Evolutionary conservation across 371 early-diverging fungal genomes (phyloP).

Genomic region (Batkoa obscura): DNA sequence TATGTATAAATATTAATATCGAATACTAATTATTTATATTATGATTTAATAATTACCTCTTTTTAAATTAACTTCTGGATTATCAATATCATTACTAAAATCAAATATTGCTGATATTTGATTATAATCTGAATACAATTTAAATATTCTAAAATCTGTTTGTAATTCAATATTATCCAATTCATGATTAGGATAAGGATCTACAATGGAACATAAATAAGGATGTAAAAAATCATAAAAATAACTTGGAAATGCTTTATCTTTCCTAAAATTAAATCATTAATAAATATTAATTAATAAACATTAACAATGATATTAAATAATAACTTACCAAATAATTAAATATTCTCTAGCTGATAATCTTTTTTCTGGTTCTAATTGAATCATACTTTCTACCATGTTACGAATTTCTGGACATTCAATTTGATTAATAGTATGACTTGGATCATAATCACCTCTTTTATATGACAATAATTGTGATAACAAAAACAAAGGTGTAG

Average conservation of each 20-base stretch:
- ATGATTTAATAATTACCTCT: not conserved
- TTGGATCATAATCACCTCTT: constrained; percentile 51
- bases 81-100: constrained; percentile 58
- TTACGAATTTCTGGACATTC: constrained; percentile 55
- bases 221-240: constrained; percentile 57
- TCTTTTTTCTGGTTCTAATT: constrained; percentile 53
- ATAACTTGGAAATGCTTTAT: constrained; percentile 48
- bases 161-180: not conserved
- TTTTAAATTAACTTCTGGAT: constrained; percentile 27
- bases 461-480: constrained; percentile 79
- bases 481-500: constrained; percentile 67
- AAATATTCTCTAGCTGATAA: constrained; percentile 49
- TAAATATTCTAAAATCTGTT: constrained; percentile 2
- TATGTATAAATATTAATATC: not conserved
- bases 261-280: constrained; percentile 33
- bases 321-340: constrained; percentile 31
- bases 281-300: constrained; percentile 36
- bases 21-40: constrained; percentile 6
- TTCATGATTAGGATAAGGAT: constrained; percentile 11
- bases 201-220: constrained; percentile 47
- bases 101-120: constrained; percentile 52
- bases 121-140: constrained; percentile 2
- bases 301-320: not conserved
- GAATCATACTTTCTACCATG: constrained; percentile 69
- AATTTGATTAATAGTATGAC: constrained; percentile 46